A percentile compares a stretch with the other conserved stretches of the same genome.
Evolutionary conservation across 2,329 filamentous ascomycete genomes (phyloP).

Genomic region (Aspergillus melleus): DNA sequence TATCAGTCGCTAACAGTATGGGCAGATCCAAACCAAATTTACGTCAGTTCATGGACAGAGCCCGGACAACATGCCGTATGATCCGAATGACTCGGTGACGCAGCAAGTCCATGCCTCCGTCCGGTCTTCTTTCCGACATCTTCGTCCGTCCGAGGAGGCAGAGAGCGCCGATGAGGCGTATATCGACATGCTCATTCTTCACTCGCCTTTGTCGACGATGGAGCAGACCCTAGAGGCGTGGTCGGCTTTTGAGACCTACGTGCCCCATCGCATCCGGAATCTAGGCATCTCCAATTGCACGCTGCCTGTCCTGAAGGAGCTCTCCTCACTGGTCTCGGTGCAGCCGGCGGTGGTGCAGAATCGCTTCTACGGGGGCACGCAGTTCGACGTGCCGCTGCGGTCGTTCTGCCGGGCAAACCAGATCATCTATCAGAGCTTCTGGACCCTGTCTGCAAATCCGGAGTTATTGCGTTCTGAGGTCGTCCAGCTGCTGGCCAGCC

Average conservation of each 20-base stretch:
- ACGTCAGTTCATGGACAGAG: slow-evolving; percentile 66
- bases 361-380: slow-evolving; percentile 63
- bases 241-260: slow-evolving; percentile 64
- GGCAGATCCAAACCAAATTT: slow-evolving; percentile 79
- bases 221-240: slow-evolving; percentile 64
- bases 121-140: slow-evolving; percentile 64
- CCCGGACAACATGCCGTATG: slow-evolving; percentile 62
- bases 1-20: neutral
- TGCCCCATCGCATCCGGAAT: slow-evolving; percentile 63
- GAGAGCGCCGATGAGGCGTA: slow-evolving; percentile 46
- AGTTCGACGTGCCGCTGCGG: slow-evolving; percentile 62
- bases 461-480: slow-evolving; percentile 48
- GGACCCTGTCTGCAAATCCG: slow-evolving; percentile 62
- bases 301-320: slow-evolving; percentile 55
- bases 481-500: slow-evolving; percentile 52
- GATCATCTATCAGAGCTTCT: slow-evolving; percentile 61
- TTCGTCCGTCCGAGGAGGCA: slow-evolving; percentile 41
- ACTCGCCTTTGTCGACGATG: slow-evolving; percentile 55
- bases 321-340: slow-evolving; percentile 48
- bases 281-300: slow-evolving; percentile 76
- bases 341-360: slow-evolving; percentile 72
- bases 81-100: slow-evolving; percentile 56
- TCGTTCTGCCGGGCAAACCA: slow-evolving; percentile 53
- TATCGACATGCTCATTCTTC: slow-evolving; percentile 60
- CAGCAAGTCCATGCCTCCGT: slow-evolving; percentile 69